phyloP scores from a whole-genome alignment of 768 basidiomycete genomes.

The Boletus sensibilis region DNA sequence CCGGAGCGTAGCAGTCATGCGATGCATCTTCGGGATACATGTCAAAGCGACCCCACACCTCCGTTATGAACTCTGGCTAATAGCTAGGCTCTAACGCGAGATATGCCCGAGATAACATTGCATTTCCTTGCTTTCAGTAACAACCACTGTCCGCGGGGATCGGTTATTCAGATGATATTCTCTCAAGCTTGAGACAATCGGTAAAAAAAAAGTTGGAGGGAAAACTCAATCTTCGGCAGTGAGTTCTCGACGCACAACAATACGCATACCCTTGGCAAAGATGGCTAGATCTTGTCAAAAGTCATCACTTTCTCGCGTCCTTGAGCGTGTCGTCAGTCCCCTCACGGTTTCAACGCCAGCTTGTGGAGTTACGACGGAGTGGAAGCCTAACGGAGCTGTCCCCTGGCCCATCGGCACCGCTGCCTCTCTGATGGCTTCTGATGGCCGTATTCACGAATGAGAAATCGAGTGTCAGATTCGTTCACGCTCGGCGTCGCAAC shows the following conservation, averaged over 20 bases:
- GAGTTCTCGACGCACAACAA: neutral
- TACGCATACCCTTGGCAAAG: neutral
- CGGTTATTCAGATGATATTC: neutral
- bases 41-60: neutral
- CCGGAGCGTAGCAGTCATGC: neutral
- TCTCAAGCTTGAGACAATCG: neutral
- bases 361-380: constrained; percentile 1
- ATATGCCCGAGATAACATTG: neutral
- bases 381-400: neutral
- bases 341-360: neutral
- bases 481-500: neutral
- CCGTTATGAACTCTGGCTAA: neutral
- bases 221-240: neutral
- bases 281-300: neutral
- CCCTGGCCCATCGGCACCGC: neutral
- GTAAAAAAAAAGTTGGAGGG: neutral
- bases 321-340: neutral
- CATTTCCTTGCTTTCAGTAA: neutral
- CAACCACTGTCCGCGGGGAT: neutral
- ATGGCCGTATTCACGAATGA: constrained; percentile 10
- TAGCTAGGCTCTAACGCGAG: neutral
- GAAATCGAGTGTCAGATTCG: neutral
- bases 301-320: neutral
- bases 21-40: neutral
- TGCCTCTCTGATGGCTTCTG: neutral